Conservation (phyloP, 768 basidiomycete species). For the Cantharellus anzutake region DNA sequence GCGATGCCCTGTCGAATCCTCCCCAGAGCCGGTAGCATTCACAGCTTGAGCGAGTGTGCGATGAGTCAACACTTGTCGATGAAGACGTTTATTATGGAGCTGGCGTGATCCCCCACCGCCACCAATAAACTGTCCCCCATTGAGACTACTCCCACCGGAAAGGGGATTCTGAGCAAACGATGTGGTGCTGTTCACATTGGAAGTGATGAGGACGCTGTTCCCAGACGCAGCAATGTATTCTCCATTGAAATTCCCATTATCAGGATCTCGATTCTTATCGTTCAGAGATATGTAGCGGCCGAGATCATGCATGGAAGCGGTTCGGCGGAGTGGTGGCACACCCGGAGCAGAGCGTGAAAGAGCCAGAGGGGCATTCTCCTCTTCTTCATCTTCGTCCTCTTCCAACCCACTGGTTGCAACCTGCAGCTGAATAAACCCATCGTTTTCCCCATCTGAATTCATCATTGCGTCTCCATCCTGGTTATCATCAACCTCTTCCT, state of each 20-base stretch:
- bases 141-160: slow-evolving; percentile 33
- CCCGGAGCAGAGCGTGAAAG: slow-evolving; percentile 23
- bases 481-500: background rate
- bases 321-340: slow-evolving; percentile 31
- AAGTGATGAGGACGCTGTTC: slow-evolving; percentile 85
- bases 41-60: background rate
- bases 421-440: background rate
- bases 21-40: background rate
- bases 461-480: background rate
- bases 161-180: slow-evolving; percentile 20
- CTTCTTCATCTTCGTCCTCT: slow-evolving; percentile 14
- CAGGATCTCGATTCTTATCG: background rate
- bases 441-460: background rate
- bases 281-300: slow-evolving; percentile 12
- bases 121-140: background rate
- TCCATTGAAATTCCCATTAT: background rate
- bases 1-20: slow-evolving; percentile 7
- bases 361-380: slow-evolving; percentile 14
- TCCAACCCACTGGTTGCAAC: background rate
- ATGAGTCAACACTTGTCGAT: background rate
- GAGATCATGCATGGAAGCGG: slow-evolving; percentile 61
- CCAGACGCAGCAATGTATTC: slow-evolving; percentile 83
- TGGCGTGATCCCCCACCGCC: slow-evolving; percentile 7
- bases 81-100: background rate
- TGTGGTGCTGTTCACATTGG: slow-evolving; percentile 56